A percentile compares a stretch with the other conserved stretches of the same genome.
Conservation (phyloP, 1,284 basidiomycete species). For the Inonotus hispidus region DNA sequence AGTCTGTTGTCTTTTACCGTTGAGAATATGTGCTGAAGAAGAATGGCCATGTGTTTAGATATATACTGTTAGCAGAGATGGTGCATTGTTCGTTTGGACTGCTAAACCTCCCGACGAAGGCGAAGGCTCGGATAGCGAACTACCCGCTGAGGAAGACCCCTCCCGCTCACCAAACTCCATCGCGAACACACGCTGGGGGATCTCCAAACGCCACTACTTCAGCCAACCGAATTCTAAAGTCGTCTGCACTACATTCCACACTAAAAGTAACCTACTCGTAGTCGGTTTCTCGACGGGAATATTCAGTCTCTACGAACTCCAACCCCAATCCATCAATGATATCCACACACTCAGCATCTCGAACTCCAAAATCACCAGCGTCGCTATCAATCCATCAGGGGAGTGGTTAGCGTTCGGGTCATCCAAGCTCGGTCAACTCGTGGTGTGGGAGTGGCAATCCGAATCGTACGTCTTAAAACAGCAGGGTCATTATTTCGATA, state of each 20-base stretch:
- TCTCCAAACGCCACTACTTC: constrained; percentile 88
- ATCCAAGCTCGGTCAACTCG: constrained; percentile 88
- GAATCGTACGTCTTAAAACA: constrained; percentile 98
- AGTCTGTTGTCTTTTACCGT: constrained; percentile 21
- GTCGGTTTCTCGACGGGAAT: constrained; percentile 95
- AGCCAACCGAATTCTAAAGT: constrained; percentile 86
- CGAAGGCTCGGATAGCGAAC: constrained; percentile 37
- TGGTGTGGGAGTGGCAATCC: constrained; percentile 99
- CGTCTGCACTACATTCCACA: constrained; percentile 86
- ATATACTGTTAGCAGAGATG: constrained; percentile 90
- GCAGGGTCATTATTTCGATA: constrained; percentile 97
- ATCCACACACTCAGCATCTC: constrained; percentile 97
- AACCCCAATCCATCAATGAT: constrained; percentile 64
- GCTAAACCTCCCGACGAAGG: constrained; percentile 56
- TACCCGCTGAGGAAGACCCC: constrained; percentile 51
- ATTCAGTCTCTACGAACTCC: constrained; percentile 97
- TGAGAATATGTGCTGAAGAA: background rate
- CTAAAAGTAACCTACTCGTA: constrained; percentile 80
- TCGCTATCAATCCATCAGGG: constrained; percentile 87
- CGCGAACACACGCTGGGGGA: constrained; percentile 89
- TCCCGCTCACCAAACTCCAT: constrained; percentile 51
- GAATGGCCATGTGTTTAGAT: constrained; percentile 42
- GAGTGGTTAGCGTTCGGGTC: constrained; percentile 99
- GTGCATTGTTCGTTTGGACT: constrained; percentile 93
- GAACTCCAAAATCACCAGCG: constrained; percentile 94